These are phyloP conservation scores for Gossypium schwendimanii DNA, from an alignment of 441 rosid species.

Conservation along the genomic window DNA sequence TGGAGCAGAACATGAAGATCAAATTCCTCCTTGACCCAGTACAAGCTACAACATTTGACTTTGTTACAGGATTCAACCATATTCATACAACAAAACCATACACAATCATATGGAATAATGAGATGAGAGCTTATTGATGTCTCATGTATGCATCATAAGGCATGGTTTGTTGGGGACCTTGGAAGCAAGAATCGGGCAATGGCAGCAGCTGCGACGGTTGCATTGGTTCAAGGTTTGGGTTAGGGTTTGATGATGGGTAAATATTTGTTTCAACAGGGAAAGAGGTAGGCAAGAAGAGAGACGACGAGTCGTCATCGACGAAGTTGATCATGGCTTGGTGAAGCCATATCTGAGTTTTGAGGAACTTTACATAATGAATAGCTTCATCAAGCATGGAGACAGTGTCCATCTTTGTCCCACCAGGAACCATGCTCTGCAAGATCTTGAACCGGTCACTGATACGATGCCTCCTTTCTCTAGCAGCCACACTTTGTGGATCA, in stretches of 20 bases:
- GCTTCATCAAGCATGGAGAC: constrained; percentile 85
- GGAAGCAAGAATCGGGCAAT: constrained; percentile 18
- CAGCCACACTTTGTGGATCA: constrained; percentile 86
- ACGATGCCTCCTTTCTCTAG: constrained; percentile 73
- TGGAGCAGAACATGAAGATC: not conserved
- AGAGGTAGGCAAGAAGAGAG: not conserved
- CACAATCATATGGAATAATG: not conserved
- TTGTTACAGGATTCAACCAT: not conserved
- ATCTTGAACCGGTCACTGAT: constrained; percentile 81
- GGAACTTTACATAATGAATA: constrained; percentile 76
- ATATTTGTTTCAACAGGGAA: not conserved
- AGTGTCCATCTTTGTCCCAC: constrained; percentile 79
- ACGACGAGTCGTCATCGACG: constrained; percentile 18
- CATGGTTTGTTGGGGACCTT: constrained; percentile 15
- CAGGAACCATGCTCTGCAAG: constrained; percentile 74
- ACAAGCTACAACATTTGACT: not conserved
- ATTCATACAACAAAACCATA: not conserved
- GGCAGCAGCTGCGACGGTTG: constrained; percentile 13
- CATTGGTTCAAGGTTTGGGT: not conserved
- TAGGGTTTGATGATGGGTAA: not conserved
- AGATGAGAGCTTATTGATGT: not conserved
- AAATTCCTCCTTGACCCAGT: not conserved
- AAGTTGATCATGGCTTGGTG: constrained; percentile 43
- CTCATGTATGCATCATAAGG: constrained; percentile 9
- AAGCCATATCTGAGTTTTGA: constrained; percentile 66